Percentiles rank a stretch among this genome's conserved stretches.
Conservation (phyloP, 495 filamentous ascomycete genomes). For the Haplographium delicatum region DNA sequence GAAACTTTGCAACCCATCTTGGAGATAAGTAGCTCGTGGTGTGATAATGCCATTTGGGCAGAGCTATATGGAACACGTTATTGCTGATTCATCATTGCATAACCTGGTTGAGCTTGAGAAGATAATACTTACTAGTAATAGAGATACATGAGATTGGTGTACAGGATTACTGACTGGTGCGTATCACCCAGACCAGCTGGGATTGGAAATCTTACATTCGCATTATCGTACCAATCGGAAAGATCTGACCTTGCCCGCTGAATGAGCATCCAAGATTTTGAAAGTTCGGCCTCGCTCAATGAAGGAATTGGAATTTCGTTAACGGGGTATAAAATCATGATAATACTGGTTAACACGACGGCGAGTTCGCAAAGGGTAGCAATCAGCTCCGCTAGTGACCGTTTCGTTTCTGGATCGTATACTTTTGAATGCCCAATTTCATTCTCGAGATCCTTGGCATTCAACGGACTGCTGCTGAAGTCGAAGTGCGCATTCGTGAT, state of each 20-base stretch:
- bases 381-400: not conserved
- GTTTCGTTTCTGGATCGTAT: not conserved
- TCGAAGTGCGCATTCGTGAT: not conserved
- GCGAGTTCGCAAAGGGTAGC: not conserved
- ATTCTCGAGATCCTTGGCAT: not conserved
- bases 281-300: not conserved
- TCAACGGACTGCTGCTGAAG: not conserved
- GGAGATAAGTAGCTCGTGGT: not conserved
- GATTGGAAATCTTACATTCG: not conserved
- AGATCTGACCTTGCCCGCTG: not conserved
- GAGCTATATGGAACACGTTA: not conserved
- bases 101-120: not conserved
- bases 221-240: not conserved
- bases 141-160: not conserved
- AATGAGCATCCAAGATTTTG: not conserved
- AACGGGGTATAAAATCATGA: not conserved
- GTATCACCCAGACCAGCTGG: not conserved
- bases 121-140: not conserved
- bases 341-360: not conserved
- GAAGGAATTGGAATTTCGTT: not conserved
- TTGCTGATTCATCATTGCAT: not conserved
- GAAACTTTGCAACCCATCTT: not conserved
- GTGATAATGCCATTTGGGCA: not conserved
- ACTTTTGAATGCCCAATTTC: not conserved
- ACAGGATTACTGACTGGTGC: not conserved